Conservation (phyloP, 2,329 filamentous ascomycete genomes). For the Rutstroemia sp. region DNA sequence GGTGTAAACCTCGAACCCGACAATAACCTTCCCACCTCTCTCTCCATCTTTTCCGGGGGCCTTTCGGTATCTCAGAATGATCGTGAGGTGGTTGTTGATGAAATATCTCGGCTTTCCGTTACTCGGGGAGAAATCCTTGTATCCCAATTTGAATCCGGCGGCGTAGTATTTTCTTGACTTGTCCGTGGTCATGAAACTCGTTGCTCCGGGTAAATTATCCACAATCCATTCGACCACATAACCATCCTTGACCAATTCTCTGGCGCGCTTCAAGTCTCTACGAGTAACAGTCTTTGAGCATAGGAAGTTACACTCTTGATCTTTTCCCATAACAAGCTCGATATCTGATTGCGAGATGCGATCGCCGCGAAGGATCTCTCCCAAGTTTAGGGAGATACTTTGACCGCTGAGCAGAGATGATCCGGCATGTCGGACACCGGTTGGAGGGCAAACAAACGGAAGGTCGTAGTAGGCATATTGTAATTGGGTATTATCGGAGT, state of each 20-base stretch:
- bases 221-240: slow-evolving; percentile 93
- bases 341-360: slow-evolving; percentile 81
- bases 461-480: slow-evolving; percentile 88
- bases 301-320: slow-evolving; percentile 64
- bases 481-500: slow-evolving; percentile 82
- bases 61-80: slow-evolving; percentile 71
- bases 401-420: slow-evolving; percentile 67
- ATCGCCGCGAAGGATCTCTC: slow-evolving; percentile 81
- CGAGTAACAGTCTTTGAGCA: slow-evolving; percentile 62
- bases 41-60: slow-evolving; percentile 63
- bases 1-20: slow-evolving; percentile 84
- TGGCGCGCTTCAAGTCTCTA: slow-evolving; percentile 58
- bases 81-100: slow-evolving; percentile 82
- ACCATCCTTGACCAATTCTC: slow-evolving; percentile 65
- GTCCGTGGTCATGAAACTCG: slow-evolving; percentile 80
- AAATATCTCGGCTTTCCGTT: slow-evolving; percentile 60
- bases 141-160: slow-evolving; percentile 82
- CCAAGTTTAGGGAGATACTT: slow-evolving; percentile 74
- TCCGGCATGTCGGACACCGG: slow-evolving; percentile 56
- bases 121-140: slow-evolving; percentile 55
- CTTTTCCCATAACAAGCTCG: slow-evolving; percentile 68
- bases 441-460: slow-evolving; percentile 78
- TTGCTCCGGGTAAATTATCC: slow-evolving; percentile 83
- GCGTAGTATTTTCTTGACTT: slow-evolving; percentile 83
- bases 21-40: slow-evolving; percentile 69